A percentile compares a stretch with the other conserved stretches of the same genome.
Evolutionary conservation across 768 basidiomycete species (phyloP).

Genomic region (Cubamyces lactineus): DNA sequence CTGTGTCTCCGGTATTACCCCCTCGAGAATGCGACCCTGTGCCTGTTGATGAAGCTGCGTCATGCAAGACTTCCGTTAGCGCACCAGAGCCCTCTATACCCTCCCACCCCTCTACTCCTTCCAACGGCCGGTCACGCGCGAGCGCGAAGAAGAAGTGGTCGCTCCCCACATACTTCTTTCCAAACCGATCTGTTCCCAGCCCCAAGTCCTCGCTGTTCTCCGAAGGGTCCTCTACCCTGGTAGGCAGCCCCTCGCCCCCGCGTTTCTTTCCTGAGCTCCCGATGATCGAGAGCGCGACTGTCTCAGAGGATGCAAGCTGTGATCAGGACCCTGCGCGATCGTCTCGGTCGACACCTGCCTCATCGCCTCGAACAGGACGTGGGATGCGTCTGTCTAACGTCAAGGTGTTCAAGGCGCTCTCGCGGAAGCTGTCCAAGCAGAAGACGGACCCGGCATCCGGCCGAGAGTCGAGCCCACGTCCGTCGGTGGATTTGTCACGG

Average conservation of each 20-base stretch:
- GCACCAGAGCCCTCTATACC: background rate
- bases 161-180: background rate
- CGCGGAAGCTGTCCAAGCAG: slow-evolving; percentile 11
- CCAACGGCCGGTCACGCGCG: background rate
- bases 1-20: background rate
- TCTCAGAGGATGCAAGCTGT: background rate
- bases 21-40: background rate
- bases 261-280: slow-evolving; percentile 10
- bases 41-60: background rate
- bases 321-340: background rate
- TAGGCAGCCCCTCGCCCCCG: slow-evolving; percentile 1
- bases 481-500: background rate
- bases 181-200: slow-evolving; percentile 2
- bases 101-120: background rate
- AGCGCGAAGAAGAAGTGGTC: slow-evolving; percentile 17
- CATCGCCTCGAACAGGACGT: background rate
- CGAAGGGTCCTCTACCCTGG: slow-evolving; percentile 6
- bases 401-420: slow-evolving; percentile 18
- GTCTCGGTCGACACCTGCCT: background rate
- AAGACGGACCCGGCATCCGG: background rate
- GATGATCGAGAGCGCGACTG: background rate
- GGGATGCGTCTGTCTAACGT: slow-evolving; percentile 9
- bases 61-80: background rate
- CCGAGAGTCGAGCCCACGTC: background rate
- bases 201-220: slow-evolving; percentile 11